Conservation (phyloP, 2,329 filamentous ascomycete species). For the Cladosporium cucumerinum region DNA sequence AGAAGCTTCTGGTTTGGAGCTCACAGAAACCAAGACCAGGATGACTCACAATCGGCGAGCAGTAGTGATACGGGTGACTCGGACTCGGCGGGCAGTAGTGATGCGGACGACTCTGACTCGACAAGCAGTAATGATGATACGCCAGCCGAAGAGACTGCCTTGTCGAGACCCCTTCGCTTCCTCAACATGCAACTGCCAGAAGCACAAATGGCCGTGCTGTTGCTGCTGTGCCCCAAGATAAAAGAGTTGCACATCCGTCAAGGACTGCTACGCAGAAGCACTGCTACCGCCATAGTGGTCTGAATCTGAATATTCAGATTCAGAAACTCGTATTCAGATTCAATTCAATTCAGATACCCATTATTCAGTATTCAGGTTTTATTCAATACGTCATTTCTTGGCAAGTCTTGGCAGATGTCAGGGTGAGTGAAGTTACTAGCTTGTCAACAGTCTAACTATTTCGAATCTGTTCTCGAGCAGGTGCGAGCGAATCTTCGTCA, state of each 20-base stretch:
- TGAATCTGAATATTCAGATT: too few relatives aligned
- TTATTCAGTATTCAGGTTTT: too few relatives aligned
- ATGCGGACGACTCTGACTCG: too few relatives aligned
- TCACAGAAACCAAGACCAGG: not conserved
- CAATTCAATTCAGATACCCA: too few relatives aligned
- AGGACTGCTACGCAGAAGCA: not conserved
- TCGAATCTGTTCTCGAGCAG: too few relatives aligned
- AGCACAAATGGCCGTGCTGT: not conserved
- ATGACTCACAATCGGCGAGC: not conserved
- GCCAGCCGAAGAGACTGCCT: not conserved
- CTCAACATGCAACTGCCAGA: not conserved
- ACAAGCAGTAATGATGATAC: not conserved
- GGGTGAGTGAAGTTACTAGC: too few relatives aligned
- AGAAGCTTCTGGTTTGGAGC: conserved; percentile 3
- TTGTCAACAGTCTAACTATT: too few relatives aligned
- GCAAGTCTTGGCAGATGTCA: too few relatives aligned
- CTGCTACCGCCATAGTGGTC: not conserved
- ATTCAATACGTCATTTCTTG: too few relatives aligned
- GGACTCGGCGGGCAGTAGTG: not conserved
- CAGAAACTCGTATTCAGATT: too few relatives aligned
- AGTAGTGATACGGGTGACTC: not conserved
- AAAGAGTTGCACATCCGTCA: not conserved
- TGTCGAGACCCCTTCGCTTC: not conserved
- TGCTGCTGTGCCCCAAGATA: conserved; percentile 7
- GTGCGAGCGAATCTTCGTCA: too few relatives aligned